phyloP scores from a whole-genome alignment of 495 filamentous ascomycete species.

The Terfezia boudieri region DNA sequence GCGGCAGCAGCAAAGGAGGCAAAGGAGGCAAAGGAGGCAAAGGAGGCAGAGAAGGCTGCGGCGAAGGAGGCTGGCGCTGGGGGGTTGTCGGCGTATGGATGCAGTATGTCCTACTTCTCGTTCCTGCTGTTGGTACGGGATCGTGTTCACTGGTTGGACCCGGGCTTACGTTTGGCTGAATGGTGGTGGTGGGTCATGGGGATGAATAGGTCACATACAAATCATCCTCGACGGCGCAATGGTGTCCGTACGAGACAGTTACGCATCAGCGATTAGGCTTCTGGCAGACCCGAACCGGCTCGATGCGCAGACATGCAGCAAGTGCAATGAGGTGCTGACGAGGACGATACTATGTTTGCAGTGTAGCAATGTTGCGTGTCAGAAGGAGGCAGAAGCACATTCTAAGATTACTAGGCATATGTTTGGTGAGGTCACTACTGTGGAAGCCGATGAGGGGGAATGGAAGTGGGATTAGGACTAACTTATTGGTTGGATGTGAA shows the following conservation, averaged over 20 bases:
- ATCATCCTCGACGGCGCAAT: not conserved
- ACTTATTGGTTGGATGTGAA: not conserved
- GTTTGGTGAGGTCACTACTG: constrained; percentile 31
- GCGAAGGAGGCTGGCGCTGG: no score
- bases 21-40: not conserved
- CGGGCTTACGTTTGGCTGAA: no score
- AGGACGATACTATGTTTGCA: constrained; percentile 50
- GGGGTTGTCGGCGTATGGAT: not conserved
- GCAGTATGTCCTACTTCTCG: not conserved
- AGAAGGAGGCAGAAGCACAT: constrained; percentile 34
- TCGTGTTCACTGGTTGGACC: no score
- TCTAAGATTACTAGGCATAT: constrained; percentile 34
- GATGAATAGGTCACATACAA: not conserved
- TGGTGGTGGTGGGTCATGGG: no score
- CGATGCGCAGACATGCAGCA: constrained; percentile 3
- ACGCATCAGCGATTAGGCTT: not conserved
- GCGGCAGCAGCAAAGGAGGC: not conserved
- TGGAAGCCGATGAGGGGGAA: not conserved
- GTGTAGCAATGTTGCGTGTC: constrained; percentile 35
- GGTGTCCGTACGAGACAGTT: not conserved
- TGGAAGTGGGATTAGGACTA: not conserved
- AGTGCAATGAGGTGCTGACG: constrained; percentile 23
- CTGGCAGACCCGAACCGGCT: not conserved
- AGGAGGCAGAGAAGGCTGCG: not conserved
- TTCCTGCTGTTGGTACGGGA: no score